A percentile compares a stretch with the other conserved stretches of the same genome.
These are phyloP conservation scores for Coemansia sp. DNA, from an alignment of 192 early-diverging fungal species.

Conservation along the genomic window DNA sequence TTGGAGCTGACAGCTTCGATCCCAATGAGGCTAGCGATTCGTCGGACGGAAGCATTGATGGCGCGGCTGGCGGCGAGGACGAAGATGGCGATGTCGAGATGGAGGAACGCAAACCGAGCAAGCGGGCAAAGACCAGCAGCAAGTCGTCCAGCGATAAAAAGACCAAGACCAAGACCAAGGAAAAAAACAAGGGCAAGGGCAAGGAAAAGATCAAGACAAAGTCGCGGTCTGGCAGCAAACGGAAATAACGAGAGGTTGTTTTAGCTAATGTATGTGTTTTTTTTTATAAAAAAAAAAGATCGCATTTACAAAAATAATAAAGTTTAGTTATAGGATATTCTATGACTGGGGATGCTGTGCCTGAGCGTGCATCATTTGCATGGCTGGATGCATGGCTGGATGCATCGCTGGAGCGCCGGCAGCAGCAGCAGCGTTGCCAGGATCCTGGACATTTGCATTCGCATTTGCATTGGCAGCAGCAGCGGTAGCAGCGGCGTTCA, in stretches of 20 bases:
- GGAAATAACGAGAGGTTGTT: constrained; percentile 6
- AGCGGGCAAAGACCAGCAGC: constrained; percentile 13
- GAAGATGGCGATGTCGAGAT: constrained; percentile 22
- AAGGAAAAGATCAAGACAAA: constrained; percentile 8
- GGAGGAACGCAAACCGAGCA: constrained; percentile 16
- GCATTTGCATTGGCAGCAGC: neutral
- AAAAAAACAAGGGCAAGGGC: no score
- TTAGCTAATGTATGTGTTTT: no score
- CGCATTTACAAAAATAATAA: no score
- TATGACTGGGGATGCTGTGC: no score
- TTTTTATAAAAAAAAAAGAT: no score
- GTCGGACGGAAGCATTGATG: constrained; percentile 7
- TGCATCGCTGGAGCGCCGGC: no score
- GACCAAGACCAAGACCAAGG: constrained; percentile 14
- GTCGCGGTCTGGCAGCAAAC: constrained; percentile 15
- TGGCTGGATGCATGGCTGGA: no score
- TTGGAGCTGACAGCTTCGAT: constrained; percentile 45
- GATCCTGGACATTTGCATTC: no score
- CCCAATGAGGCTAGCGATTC: constrained; percentile 12
- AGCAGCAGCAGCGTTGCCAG: no score
- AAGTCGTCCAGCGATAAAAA: constrained; percentile 4
- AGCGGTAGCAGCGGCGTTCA: constrained; percentile 10
- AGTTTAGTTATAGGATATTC: neutral
- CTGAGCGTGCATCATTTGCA: no score
- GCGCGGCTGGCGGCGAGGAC: constrained; percentile 5